A percentile compares a stretch with the other conserved stretches of the same genome.
phyloP scores from a whole-genome alignment of 805 yeast genomes.

The Barnettozyma pratensis region DNA sequence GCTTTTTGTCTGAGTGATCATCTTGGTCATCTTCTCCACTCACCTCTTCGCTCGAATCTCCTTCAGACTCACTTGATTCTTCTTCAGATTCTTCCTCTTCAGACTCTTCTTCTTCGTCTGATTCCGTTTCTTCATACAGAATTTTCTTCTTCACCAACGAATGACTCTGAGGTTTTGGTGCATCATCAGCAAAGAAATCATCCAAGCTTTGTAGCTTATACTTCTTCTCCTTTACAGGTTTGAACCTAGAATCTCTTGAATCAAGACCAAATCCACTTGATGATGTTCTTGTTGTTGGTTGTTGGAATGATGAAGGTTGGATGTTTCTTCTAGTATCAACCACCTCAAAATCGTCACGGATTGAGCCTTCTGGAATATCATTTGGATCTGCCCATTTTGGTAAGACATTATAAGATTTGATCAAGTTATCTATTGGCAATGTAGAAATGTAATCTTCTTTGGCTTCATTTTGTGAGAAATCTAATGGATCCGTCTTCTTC shows the following conservation, averaged over 20 bases:
- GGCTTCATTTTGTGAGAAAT: conserved; percentile 7
- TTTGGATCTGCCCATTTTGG: conserved; percentile 42
- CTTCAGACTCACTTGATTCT: conserved; percentile 26
- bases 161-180: conserved; percentile 15
- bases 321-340: conserved; percentile 34
- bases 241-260: background rate
- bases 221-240: conserved; percentile 26
- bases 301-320: background rate
- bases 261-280: background rate
- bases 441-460: conserved; percentile 16
- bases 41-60: background rate
- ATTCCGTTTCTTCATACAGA: conserved; percentile 9
- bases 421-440: conserved; percentile 21
- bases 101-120: conserved; percentile 17
- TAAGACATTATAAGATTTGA: conserved; percentile 24
- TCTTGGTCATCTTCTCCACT: background rate
- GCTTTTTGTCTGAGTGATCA: conserved; percentile 23
- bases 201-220: conserved; percentile 75
- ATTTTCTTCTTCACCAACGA: conserved; percentile 15
- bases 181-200: conserved; percentile 67
- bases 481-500: conserved; percentile 17
- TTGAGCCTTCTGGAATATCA: conserved; percentile 26
- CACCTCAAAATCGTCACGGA: conserved; percentile 34
- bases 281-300: background rate
- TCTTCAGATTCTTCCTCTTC: conserved; percentile 20